phyloP scores from a whole-genome alignment of 202 grass and related monocot species.

The Cymbopogon flexuosus region DNA sequence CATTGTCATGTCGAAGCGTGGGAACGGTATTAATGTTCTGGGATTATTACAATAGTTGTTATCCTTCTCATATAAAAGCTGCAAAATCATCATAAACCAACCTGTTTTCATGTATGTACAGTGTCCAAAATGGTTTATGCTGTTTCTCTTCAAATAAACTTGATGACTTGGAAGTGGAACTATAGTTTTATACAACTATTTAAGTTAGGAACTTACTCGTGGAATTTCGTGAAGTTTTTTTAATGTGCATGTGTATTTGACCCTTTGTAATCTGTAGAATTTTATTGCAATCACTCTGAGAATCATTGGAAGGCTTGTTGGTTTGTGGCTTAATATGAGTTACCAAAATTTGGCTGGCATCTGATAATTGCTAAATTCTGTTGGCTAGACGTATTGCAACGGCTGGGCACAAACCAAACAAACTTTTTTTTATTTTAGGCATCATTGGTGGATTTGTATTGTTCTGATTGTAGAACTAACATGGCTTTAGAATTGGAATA shows the following conservation, averaged over 20 bases:
- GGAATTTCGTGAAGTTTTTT: not conserved
- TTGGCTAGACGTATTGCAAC: not conserved
- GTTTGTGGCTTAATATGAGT: not conserved
- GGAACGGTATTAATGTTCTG: not conserved
- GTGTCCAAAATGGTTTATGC: not conserved
- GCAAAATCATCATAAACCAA: not conserved
- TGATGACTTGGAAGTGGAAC: not conserved
- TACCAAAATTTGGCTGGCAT: not conserved
- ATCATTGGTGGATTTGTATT: not conserved
- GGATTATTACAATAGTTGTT: not conserved
- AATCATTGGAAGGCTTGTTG: not conserved
- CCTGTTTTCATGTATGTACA: not conserved
- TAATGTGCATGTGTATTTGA: not conserved
- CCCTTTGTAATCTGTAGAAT: not conserved
- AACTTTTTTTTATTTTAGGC: not conserved
- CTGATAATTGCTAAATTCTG: not conserved
- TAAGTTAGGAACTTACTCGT: not conserved
- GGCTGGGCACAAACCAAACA: not conserved
- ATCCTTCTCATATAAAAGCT: not conserved
- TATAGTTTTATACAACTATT: too few relatives aligned
- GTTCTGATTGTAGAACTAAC: not conserved
- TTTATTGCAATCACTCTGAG: not conserved
- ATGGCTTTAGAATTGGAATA: not conserved
- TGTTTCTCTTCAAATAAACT: not conserved
- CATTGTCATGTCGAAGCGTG: not conserved